Conservation (phyloP, 495 filamentous ascomycete genomes). For the Penicillium manginii region DNA sequence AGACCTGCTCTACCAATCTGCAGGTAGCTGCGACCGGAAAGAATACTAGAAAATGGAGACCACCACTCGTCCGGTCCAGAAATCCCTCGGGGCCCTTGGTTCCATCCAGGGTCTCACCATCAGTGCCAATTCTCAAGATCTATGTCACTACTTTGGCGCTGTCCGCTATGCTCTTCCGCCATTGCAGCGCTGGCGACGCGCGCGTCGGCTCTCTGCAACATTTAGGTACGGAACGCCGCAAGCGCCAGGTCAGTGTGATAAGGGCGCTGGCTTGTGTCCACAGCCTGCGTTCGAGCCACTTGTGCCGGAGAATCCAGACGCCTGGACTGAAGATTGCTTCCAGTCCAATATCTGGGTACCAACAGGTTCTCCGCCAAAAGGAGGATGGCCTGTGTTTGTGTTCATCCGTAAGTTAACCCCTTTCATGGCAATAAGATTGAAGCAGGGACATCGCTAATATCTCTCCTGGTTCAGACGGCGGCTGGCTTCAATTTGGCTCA, state of each 20-base stretch:
- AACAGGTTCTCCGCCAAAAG: constrained; percentile 34
- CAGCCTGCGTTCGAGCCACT: constrained; percentile 37
- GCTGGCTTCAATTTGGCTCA: constrained; percentile 60
- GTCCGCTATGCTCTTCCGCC: constrained; percentile 48
- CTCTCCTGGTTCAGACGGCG: constrained; percentile 46
- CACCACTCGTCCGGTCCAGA: constrained; percentile 27
- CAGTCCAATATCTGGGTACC: constrained; percentile 50
- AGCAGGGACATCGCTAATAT: neutral
- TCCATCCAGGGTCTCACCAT: constrained; percentile 43
- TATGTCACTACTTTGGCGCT: constrained; percentile 49
- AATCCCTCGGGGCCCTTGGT: constrained; percentile 39
- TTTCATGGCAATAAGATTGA: neutral
- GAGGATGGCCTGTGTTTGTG: constrained; percentile 50
- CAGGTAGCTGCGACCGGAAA: neutral
- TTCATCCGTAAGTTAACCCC: constrained; percentile 42
- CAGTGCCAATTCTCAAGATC: constrained; percentile 20
- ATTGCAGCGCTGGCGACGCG: constrained; percentile 40
- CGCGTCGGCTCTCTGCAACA: constrained; percentile 30
- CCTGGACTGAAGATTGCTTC: constrained; percentile 48
- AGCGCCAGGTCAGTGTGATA: constrained; percentile 32
- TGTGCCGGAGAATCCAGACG: constrained; percentile 20
- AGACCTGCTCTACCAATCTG: neutral
- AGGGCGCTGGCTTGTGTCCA: constrained; percentile 39
- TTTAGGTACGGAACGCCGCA: constrained; percentile 44
- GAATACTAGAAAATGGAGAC: constrained; percentile 31